phyloP scores from a whole-genome alignment of 176 grass and related monocot species.

The Zoysia japonica region DNA sequence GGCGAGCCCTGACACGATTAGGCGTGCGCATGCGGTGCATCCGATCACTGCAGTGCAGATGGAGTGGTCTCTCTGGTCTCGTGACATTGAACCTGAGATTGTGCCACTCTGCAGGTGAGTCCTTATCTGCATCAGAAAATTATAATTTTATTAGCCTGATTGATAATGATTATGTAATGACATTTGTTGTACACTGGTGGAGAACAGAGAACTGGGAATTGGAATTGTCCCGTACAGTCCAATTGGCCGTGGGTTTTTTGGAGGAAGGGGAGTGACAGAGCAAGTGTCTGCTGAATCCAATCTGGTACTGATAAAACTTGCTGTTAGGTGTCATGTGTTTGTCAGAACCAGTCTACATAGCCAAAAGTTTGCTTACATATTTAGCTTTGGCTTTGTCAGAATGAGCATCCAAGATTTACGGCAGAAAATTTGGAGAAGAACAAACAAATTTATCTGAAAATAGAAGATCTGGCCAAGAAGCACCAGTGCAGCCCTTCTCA shows the following conservation, averaged over 20 bases:
- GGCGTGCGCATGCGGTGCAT: slow-evolving; percentile 72
- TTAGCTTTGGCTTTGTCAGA: slow-evolving; percentile 35
- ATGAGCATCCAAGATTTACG: slow-evolving; percentile 55
- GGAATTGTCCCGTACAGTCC: slow-evolving; percentile 91
- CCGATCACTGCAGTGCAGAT: slow-evolving; percentile 78
- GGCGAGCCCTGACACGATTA: slow-evolving; percentile 73
- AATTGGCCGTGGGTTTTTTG: slow-evolving; percentile 74
- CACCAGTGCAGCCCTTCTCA: slow-evolving; percentile 67
- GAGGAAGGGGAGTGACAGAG: slow-evolving; percentile 57
- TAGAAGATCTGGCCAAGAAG: slow-evolving; percentile 60
- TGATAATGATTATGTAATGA: background rate
- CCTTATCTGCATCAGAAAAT: background rate
- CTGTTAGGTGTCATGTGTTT: background rate
- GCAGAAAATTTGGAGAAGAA: slow-evolving; percentile 80
- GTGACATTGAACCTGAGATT: slow-evolving; percentile 78
- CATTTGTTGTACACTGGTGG: background rate
- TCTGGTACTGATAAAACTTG: slow-evolving; percentile 47
- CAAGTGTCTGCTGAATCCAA: slow-evolving; percentile 53
- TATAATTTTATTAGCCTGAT: background rate
- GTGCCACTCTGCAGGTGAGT: slow-evolving; percentile 81
- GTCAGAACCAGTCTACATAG: background rate
- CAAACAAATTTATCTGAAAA: slow-evolving; percentile 54
- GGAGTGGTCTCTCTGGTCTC: slow-evolving; percentile 92
- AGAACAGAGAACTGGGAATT: slow-evolving; percentile 69
- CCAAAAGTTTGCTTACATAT: background rate